These are phyloP conservation scores for sorghum (Sorghum bicolor) DNA, from an alignment of 176 grass and related monocot species.

Conservation along the genomic window Sorghum_bicolor_NCBIv3 NC_012878.2:7516501-7517000, in stretches of 20 bases:
- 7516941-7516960: constrained; percentile 31
- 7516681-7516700: background rate
- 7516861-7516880: constrained; percentile 87
- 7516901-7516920: constrained; percentile 12
- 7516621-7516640: constrained; percentile 12
- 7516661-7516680: no score
- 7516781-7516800: constrained; percentile 28
- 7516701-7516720: background rate
- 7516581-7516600: background rate
- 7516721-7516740: background rate
- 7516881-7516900: constrained; percentile 27
- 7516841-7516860: constrained; percentile 75
- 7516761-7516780: constrained; percentile 15
- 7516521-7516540: constrained; percentile 98
- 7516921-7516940: constrained; percentile 32
- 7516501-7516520: constrained; percentile 93
- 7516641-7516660: background rate
- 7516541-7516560: constrained; percentile 82
- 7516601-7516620: background rate
- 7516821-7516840: constrained; percentile 84
- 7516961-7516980: constrained; percentile 90
- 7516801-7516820: constrained; percentile 82
- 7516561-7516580: constrained; percentile 58
- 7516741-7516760: background rate
- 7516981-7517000: constrained; percentile 76